Evolutionary conservation across 768 basidiomycete species (phyloP).

Genomic region (Termitomyces sp.): DNA sequence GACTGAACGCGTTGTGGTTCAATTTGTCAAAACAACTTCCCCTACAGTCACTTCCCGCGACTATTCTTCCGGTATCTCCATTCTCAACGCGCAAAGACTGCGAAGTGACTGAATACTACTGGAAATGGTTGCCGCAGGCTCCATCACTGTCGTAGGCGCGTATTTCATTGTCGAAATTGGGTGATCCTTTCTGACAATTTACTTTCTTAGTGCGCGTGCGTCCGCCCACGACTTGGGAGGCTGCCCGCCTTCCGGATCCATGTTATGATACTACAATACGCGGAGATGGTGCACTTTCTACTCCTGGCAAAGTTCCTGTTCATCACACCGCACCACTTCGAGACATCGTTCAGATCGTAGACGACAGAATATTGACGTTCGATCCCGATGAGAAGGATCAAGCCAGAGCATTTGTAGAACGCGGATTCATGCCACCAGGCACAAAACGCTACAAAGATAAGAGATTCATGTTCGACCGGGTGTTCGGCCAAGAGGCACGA

Average conservation of each 20-base stretch:
- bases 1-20: conserved; percentile 28
- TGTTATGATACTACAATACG: conserved; percentile 69
- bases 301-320: conserved; percentile 48
- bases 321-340: conserved; percentile 59
- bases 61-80: background rate
- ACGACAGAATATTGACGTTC: conserved; percentile 93
- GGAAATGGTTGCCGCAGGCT: conserved; percentile 80
- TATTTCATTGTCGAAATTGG: conserved; percentile 11
- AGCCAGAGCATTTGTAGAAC: conserved; percentile 75
- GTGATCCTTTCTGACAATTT: conserved; percentile 11
- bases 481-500: conserved; percentile 76
- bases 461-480: conserved; percentile 95
- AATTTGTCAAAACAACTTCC: conserved; percentile 13
- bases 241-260: conserved; percentile 77
- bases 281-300: conserved; percentile 83
- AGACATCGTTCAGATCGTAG: conserved; percentile 84
- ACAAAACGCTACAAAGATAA: conserved; percentile 96
- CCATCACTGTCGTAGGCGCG: conserved; percentile 83
- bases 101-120: conserved; percentile 3
- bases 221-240: conserved; percentile 83
- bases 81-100: background rate
- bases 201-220: conserved; percentile 80
- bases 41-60: conserved; percentile 13
- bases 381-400: conserved; percentile 92
- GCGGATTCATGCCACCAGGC: conserved; percentile 82